Evolutionary conservation across 345 rosid species (phyloP), one percentile per base, ranked within the genome.

Genomic region (Eucalyptus polyanthemos): DNA sequence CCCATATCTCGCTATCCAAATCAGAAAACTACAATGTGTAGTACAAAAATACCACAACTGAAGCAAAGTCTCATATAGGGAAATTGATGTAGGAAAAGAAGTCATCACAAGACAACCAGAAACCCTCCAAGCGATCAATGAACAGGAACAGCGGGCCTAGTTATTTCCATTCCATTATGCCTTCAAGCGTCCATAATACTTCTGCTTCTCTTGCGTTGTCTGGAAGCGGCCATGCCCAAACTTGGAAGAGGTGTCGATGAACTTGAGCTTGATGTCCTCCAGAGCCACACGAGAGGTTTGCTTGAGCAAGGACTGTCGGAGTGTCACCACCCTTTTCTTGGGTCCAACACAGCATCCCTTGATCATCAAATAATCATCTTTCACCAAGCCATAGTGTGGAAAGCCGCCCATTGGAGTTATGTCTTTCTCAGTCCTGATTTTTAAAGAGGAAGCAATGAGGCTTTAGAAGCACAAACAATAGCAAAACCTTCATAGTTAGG

Each of bases 281-380:
- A 94, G 80, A 34, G 98, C 97, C 69, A 94, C 65, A 24, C 98
- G 95, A 29, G 98, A 95, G 11, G 98, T 96, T 93, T 96, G 98
- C 8, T 90, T 91, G 34, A 95, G 94, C 42, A 96, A 90, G 3
- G 98, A 92, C 91, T 92, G 96, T 19, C 98, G 92, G 19, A 96
- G 95, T 4, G 98, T 96, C 29, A 95, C 97, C 9, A 96, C 98
- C 89, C 98, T 94, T 95, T 96, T 96, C 96, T 95, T 96, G 16
- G 98, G 96, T 87, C 98, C 98, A 86, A 94, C 95, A 88, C 97
- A 95, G 92, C 97, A 94, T 88, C 98, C 98, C 93, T 95, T 96
- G 80, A 96, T 93, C 97, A 96, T 95, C 88, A 96, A 19, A 49
- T 94, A 96, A 87, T 96, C 98, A 56, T 94, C 93, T 87, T 95